A percentile compares a stretch with the other conserved stretches of the same genome.
Conservation (phyloP, 2,329 filamentous ascomycete genomes). For the Aspergillus bombycis region DNA sequence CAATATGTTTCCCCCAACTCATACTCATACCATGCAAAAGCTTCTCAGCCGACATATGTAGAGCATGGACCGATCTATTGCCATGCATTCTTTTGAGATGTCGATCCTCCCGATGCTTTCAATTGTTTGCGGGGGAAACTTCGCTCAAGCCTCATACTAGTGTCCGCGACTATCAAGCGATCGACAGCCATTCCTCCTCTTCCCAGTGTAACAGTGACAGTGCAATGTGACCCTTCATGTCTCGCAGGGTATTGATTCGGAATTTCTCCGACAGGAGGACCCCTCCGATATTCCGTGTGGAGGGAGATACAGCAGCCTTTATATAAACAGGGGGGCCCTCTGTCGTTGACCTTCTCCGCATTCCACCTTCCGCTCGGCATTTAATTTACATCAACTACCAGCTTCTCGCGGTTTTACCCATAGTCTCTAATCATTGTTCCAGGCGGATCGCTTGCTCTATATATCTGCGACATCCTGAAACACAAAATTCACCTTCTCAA, state of each 20-base stretch:
- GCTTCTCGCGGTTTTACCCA: not conserved
- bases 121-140: constrained; percentile 1
- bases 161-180: not conserved
- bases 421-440: not conserved
- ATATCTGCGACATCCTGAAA: not conserved
- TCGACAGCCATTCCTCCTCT: not conserved
- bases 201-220: not conserved
- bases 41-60: not conserved
- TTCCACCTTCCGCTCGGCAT: constrained; percentile 6
- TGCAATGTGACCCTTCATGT: not conserved
- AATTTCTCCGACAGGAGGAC: not conserved
- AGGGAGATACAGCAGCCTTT: not conserved
- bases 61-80: not conserved
- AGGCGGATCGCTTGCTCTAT: too few species aligned
- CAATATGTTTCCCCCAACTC: not conserved
- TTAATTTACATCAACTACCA: not conserved
- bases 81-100: not conserved
- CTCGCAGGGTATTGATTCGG: not conserved
- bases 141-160: not conserved
- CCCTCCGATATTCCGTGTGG: not conserved
- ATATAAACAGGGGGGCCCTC: not conserved
- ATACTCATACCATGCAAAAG: accelerated
- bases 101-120: not conserved
- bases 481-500: not conserved
- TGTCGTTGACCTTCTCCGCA: constrained; percentile 19